Percentiles rank a stretch among this genome's conserved stretches.
Evolutionary conservation across 1,139 yeast genomes (phyloP).

Genomic region (Hyphopichia burtonii): DNA sequence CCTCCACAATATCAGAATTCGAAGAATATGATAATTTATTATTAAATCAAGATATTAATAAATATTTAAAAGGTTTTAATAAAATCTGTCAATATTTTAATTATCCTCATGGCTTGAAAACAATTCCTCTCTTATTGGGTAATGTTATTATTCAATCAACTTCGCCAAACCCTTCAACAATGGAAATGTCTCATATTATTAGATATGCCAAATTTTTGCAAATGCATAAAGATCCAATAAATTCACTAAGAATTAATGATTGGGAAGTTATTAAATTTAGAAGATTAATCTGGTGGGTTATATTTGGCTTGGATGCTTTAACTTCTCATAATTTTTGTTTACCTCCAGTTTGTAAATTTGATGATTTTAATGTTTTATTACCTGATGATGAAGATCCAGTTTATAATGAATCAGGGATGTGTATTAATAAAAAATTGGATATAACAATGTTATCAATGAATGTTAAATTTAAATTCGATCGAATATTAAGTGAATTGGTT

Average conservation of each 20-base stretch:
- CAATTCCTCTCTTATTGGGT: conserved; percentile 46
- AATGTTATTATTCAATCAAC: conserved; percentile 56
- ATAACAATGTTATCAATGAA: conserved; percentile 45
- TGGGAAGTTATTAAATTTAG: conserved; percentile 50
- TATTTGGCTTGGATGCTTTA: conserved; percentile 57
- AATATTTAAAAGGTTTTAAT: conserved; percentile 47
- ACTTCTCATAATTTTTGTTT: conserved; percentile 58
- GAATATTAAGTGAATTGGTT: conserved; percentile 53
- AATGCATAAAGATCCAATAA: conserved; percentile 58
- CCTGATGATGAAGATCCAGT: conserved; percentile 50
- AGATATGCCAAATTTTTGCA: conserved; percentile 57
- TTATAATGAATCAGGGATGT: conserved; percentile 20
- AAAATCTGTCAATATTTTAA: conserved; percentile 50
- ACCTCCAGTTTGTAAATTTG: conserved; percentile 54
- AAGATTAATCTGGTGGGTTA: conserved; percentile 65
- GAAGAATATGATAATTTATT: conserved; percentile 50
- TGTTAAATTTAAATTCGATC: conserved; percentile 52
- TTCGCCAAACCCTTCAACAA: conserved; percentile 53
- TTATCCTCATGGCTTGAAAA: conserved; percentile 52
- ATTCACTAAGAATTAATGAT: conserved; percentile 47
- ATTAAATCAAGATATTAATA: conserved; percentile 50
- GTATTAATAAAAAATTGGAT: conserved; percentile 28
- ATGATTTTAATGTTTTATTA: conserved; percentile 56
- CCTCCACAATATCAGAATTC: conserved; percentile 54
- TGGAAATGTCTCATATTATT: conserved; percentile 49